Percentiles rank a stretch among this genome's conserved stretches.
phyloP scores from a whole-genome alignment of 169 alveolate genomes.

The Pseudocohnilembus persalinus region DNA sequence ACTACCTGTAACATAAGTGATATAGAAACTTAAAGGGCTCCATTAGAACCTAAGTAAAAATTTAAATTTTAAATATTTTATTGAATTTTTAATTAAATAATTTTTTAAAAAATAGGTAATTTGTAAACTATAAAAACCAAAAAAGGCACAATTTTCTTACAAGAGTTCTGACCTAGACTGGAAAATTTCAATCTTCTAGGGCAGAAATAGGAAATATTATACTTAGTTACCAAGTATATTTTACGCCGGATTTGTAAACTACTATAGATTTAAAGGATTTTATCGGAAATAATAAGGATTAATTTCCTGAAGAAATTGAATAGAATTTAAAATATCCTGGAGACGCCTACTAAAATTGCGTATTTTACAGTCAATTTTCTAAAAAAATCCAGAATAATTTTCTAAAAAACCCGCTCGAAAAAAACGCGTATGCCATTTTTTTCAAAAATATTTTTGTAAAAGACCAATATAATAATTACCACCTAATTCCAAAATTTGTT shows the following conservation, averaged over 20 bases:
- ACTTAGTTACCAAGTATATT: constrained; percentile 28
- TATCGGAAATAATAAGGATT: constrained; percentile 19
- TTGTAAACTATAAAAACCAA: constrained; percentile 16
- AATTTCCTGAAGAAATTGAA: constrained; percentile 29
- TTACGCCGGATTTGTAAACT: constrained; percentile 35
- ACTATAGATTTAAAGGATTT: constrained; percentile 39
- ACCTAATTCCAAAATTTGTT: constrained; percentile 54
- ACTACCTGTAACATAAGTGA: constrained; percentile 42
- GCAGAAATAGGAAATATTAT: constrained; percentile 33
- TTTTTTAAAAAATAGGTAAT: constrained; percentile 24
- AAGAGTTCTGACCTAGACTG: constrained; percentile 34
- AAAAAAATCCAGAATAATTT: constrained; percentile 37
- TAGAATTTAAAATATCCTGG: constrained; percentile 21
- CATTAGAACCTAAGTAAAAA: constrained; percentile 31
- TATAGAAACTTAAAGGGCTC: constrained; percentile 3
- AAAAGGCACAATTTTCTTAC: constrained; percentile 17
- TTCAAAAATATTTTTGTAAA: constrained; percentile 46
- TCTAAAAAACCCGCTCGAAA: constrained; percentile 10
- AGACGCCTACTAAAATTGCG: constrained; percentile 27
- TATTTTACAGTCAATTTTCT: constrained; percentile 14
- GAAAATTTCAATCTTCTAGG: constrained; percentile 31
- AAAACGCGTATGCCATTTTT: constrained; percentile 36
- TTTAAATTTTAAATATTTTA: constrained; percentile 39
- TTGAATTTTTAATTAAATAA: constrained; percentile 23
- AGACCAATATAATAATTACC: constrained; percentile 61